These are phyloP conservation scores for Sphenostylis stenocarpa DNA, from an alignment of 306 rosid species.

Conservation along the genomic window DNA sequence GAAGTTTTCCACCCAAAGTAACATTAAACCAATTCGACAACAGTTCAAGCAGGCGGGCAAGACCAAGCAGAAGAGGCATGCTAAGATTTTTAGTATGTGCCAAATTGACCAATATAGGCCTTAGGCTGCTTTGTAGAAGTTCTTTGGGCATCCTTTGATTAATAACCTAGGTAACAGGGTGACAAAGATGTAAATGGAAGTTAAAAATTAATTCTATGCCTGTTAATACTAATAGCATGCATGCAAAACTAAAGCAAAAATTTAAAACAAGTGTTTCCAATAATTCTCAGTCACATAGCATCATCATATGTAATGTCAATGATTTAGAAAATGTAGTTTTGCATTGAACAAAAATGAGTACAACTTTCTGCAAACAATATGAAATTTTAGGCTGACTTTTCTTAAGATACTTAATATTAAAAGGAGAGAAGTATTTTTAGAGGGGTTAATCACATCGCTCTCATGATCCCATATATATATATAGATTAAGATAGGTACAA, in stretches of 20 bases:
- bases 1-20: slow-evolving; percentile 86
- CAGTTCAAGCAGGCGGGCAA: slow-evolving; percentile 95
- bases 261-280: not conserved
- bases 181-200: slow-evolving; percentile 19
- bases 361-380: not conserved
- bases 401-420: too few species aligned
- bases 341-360: not conserved
- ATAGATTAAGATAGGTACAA: too few species aligned
- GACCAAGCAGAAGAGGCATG: slow-evolving; percentile 98
- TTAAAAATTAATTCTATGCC: slow-evolving; percentile 16
- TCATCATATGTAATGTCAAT: not conserved
- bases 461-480: too few species aligned
- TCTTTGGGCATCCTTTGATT: slow-evolving; percentile 98
- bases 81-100: slow-evolving; percentile 95
- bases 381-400: not conserved
- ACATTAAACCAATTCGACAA: slow-evolving; percentile 98
- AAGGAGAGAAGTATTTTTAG: too few species aligned
- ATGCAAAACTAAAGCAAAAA: not conserved
- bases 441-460: too few species aligned
- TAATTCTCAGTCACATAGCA: not conserved
- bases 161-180: slow-evolving; percentile 65
- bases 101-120: slow-evolving; percentile 95
- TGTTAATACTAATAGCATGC: slow-evolving; percentile 19
- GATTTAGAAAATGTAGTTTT: not conserved
- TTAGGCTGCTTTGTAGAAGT: slow-evolving; percentile 93